A percentile compares a stretch with the other conserved stretches of the same genome.
Conservation (phyloP, 176 grass and related monocot species). For the Typha latifolia region DNA sequence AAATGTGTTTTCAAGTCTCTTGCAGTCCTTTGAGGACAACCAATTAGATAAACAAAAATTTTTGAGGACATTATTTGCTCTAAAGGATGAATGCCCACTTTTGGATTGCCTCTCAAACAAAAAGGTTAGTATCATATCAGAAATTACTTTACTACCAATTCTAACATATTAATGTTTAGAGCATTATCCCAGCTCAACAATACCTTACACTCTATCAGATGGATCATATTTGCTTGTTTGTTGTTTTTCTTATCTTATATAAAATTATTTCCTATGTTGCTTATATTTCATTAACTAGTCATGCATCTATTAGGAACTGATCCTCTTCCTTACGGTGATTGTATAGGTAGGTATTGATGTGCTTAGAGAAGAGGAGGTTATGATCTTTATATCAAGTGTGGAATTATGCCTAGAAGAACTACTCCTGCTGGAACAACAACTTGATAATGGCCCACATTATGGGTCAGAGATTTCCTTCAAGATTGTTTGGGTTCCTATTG, state of each 20-base stretch:
- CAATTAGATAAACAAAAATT: slow-evolving; percentile 14
- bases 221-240: background rate
- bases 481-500: slow-evolving; percentile 14
- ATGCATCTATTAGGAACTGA: too few species aligned
- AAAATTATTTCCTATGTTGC: background rate
- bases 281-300: too few species aligned
- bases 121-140: slow-evolving; percentile 7
- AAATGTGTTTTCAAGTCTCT: slow-evolving; percentile 8
- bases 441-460: background rate
- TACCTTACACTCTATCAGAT: too few species aligned
- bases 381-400: slow-evolving; percentile 14
- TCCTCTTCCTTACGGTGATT: background rate
- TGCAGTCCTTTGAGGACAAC: slow-evolving; percentile 10
- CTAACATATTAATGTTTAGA: too few species aligned
- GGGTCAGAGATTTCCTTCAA: background rate
- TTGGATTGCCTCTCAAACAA: background rate
- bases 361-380: slow-evolving; percentile 8
- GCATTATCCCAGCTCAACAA: too few species aligned
- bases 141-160: too few species aligned
- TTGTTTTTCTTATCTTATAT: background rate
- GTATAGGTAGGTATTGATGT: slow-evolving; percentile 15
- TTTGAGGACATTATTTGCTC: slow-evolving; percentile 11
- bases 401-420: slow-evolving; percentile 9
- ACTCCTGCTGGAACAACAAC: slow-evolving; percentile 10
- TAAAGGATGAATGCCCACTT: slow-evolving; percentile 21